These are phyloP conservation scores for Fusarium marasasianum DNA, from an alignment of 2,329 filamentous ascomycete genomes.

Conservation along the genomic window DNA sequence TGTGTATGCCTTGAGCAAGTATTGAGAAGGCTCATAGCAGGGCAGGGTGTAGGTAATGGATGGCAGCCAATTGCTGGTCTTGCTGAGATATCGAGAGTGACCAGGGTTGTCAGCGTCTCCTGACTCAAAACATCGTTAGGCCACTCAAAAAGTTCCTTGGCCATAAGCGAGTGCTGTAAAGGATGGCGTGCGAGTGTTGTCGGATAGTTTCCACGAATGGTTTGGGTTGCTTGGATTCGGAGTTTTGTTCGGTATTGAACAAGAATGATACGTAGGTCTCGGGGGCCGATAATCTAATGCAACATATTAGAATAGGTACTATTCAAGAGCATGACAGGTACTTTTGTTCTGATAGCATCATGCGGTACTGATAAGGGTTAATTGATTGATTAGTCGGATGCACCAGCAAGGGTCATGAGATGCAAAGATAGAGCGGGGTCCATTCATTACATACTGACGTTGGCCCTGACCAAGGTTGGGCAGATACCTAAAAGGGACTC, in stretches of 20 bases:
- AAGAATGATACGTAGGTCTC: not conserved
- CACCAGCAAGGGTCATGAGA: conserved; percentile 13
- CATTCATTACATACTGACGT: not conserved
- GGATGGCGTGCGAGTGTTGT: conserved; percentile 11
- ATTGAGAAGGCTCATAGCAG: not conserved
- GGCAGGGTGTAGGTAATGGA: conserved; percentile 7
- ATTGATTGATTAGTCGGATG: conserved; percentile 10
- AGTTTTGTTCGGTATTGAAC: not conserved
- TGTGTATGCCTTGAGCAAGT: not conserved
- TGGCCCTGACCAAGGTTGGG: not conserved
- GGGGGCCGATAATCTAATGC: conserved; percentile 26
- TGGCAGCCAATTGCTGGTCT: conserved; percentile 13
- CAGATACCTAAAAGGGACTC: not conserved
- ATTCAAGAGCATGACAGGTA: conserved; percentile 13
- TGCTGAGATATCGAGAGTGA: not conserved
- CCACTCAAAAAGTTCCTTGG: conserved; percentile 8
- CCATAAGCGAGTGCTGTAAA: not conserved
- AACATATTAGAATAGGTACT: not conserved
- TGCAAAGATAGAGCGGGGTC: conserved; percentile 7
- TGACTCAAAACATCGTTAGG: not conserved
- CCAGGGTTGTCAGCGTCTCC: conserved; percentile 8
- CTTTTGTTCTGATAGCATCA: conserved; percentile 23
- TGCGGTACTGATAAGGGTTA: conserved; percentile 25
- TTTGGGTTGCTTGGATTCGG: not conserved
- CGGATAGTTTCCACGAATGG: conserved; percentile 17